These are phyloP conservation scores for Leccinum pachyderme DNA, from an alignment of 1,284 basidiomycete genomes.

Conservation along the genomic window DNA sequence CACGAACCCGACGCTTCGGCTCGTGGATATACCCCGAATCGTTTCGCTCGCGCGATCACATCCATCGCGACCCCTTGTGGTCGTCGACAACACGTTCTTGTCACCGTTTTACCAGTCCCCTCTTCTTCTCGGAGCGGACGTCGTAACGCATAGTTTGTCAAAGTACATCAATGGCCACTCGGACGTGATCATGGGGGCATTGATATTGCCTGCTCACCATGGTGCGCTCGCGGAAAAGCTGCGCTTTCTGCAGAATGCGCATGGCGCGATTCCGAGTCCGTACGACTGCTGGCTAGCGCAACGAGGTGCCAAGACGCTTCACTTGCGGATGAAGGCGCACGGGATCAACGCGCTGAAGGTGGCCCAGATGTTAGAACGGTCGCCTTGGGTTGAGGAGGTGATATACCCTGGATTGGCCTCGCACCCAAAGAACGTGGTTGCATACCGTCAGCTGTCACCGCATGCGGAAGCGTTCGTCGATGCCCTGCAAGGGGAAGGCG, in stretches of 20 bases:
- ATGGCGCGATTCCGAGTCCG: constrained; percentile 84
- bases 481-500: constrained; percentile 35
- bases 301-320: constrained; percentile 89
- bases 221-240: constrained; percentile 50
- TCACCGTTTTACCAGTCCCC: constrained; percentile 93
- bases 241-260: constrained; percentile 91
- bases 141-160: constrained; percentile 79
- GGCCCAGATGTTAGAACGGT: constrained; percentile 61
- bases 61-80: constrained; percentile 64
- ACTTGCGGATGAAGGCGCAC: constrained; percentile 84
- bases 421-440: constrained; percentile 60
- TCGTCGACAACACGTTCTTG: constrained; percentile 92
- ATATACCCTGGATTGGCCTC: constrained; percentile 82
- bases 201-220: constrained; percentile 67
- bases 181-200: constrained; percentile 86
- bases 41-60: constrained; percentile 58
- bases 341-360: constrained; percentile 81
- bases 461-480: constrained; percentile 72
- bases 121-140: constrained; percentile 80
- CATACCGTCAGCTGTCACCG: constrained; percentile 62
- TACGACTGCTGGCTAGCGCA: constrained; percentile 93
- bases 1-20: constrained; percentile 91
- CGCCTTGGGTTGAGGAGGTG: constrained; percentile 69
- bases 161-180: constrained; percentile 96
- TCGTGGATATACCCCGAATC: constrained; percentile 76